Evolutionary conservation across 371 early-diverging fungal species (phyloP).

Genomic region (Parasitella parasitica): DNA sequence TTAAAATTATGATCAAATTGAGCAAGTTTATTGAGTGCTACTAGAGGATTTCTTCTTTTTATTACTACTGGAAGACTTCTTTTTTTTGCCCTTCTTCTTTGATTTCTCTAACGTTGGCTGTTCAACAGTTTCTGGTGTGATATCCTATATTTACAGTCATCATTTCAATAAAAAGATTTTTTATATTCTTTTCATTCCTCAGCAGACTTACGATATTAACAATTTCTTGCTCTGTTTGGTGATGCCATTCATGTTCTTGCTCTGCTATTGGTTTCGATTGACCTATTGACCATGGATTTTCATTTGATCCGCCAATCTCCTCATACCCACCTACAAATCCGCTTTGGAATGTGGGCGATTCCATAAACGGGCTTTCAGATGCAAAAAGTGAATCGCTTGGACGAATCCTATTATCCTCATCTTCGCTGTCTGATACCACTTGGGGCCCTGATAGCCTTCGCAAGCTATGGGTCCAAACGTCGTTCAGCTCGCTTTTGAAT

Average conservation of each 20-base stretch:
- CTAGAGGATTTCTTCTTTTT: not conserved
- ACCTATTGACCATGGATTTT: conserved; percentile 28
- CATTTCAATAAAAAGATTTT: not conserved
- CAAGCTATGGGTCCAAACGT: conserved; percentile 22
- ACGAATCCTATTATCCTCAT: conserved; percentile 18
- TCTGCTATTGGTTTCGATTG: not conserved
- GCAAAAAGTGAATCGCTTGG: not conserved
- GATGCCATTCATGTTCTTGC: not conserved
- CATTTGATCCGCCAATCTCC: conserved; percentile 26
- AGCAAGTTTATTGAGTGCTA: not conserved
- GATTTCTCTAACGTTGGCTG: not conserved
- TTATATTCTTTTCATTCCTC: too few relatives aligned
- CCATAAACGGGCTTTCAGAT: not conserved
- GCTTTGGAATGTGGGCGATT: conserved; percentile 6
- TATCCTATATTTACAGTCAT: not conserved
- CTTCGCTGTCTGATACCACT: conserved; percentile 29
- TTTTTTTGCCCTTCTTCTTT: not conserved
- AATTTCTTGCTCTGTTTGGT: not conserved
- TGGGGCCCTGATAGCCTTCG: conserved; percentile 8
- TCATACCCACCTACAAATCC: conserved; percentile 20
- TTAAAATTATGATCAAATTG: too few relatives aligned
- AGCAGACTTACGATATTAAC: too few relatives aligned
- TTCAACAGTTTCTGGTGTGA: not conserved
- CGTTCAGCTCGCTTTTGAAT: conserved; percentile 24
- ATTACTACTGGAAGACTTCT: not conserved